phyloP scores from a whole-genome alignment of 305 asterid genomes.

The Fraxinus ornus region DNA sequence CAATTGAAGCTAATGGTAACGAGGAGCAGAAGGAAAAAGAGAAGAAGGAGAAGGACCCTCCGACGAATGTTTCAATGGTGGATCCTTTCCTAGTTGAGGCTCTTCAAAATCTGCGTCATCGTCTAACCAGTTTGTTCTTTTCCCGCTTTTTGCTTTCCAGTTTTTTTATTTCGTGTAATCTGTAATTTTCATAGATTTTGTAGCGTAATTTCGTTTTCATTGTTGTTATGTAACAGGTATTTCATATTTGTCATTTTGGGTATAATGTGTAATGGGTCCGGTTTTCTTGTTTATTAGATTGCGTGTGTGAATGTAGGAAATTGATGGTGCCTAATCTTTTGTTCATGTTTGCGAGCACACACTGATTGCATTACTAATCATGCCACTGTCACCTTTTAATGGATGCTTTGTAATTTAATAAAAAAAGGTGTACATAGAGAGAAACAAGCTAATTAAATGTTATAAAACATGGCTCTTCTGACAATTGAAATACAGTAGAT shows the following conservation, averaged over 20 bases:
- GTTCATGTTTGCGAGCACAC: background rate
- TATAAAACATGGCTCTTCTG: background rate
- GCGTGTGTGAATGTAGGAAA: background rate
- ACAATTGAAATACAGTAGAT: background rate
- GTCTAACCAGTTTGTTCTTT: conserved; percentile 66
- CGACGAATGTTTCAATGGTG: conserved; percentile 57
- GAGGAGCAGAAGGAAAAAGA: conserved; percentile 25
- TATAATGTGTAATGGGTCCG: background rate
- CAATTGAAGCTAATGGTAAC: conserved; percentile 22
- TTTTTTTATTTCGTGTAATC: background rate
- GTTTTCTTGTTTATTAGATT: conserved; percentile 1
- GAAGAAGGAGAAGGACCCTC: conserved; percentile 14
- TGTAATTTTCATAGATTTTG: conserved; percentile 8
- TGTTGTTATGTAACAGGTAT: background rate
- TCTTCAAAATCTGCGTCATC: conserved; percentile 97
- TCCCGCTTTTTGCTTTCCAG: background rate
- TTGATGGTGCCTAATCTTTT: background rate
- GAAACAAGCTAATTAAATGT: background rate
- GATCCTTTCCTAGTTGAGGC: conserved; percentile 96
- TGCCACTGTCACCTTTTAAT: background rate
- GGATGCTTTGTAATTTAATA: background rate
- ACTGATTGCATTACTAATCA: background rate
- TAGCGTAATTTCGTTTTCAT: background rate
- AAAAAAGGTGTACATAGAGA: background rate
- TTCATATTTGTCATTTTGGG: background rate